phyloP scores from a whole-genome alignment of 805 yeast genomes.

The Candida odintsovae region DNA sequence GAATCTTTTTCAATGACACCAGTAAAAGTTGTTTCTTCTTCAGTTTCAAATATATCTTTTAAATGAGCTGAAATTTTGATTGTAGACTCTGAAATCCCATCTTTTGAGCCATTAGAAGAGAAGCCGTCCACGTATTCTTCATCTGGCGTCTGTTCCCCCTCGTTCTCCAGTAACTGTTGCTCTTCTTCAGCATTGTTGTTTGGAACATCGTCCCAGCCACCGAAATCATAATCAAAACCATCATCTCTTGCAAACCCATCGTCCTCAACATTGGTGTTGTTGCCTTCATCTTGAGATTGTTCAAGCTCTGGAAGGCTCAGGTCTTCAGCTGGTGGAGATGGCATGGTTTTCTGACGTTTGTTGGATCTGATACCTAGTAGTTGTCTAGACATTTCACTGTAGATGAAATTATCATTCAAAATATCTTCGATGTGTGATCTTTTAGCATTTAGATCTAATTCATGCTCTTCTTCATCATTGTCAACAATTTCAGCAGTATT shows the following conservation, averaged over 20 bases:
- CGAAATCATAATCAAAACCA: slow-evolving; percentile 27
- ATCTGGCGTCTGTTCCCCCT: slow-evolving; percentile 8
- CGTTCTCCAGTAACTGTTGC: slow-evolving; percentile 6
- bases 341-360: slow-evolving; percentile 17
- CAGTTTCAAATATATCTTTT: slow-evolving; percentile 26
- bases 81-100: slow-evolving; percentile 42
- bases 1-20: slow-evolving; percentile 32
- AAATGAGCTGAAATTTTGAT: slow-evolving; percentile 46
- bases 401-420: slow-evolving; percentile 13
- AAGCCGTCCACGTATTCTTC: slow-evolving; percentile 18
- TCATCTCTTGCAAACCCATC: no score
- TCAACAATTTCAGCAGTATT: slow-evolving; percentile 10
- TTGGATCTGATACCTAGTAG: slow-evolving; percentile 4
- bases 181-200: slow-evolving; percentile 4
- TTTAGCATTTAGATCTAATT: slow-evolving; percentile 12
- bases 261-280: slow-evolving; percentile 2
- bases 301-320: slow-evolving; percentile 17
- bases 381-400: slow-evolving; percentile 12
- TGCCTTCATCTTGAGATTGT: slow-evolving; percentile 10
- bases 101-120: slow-evolving; percentile 14
- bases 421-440: slow-evolving; percentile 14
- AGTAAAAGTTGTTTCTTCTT: slow-evolving; percentile 27
- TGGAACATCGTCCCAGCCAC: slow-evolving; percentile 30
- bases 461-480: not conserved
- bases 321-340: slow-evolving; percentile 9